Conservation (phyloP, 768 basidiomycete genomes). For the Auricularia sp. region DNA sequence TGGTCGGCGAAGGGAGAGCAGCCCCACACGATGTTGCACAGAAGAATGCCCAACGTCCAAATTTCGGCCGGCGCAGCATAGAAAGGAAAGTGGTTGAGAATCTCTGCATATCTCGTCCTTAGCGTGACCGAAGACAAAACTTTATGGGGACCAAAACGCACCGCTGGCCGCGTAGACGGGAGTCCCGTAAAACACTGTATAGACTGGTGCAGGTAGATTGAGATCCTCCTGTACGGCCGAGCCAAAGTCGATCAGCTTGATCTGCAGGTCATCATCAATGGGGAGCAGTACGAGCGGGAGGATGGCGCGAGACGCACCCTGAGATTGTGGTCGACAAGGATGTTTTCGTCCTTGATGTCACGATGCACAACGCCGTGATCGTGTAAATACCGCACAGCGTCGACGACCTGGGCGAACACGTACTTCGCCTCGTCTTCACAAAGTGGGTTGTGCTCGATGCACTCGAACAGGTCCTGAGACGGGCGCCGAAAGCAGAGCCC, state of each 20-base stretch:
- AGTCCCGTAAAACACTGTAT: conserved; percentile 82
- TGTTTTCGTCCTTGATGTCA: conserved; percentile 95
- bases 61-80: conserved; percentile 58
- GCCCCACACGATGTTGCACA: conserved; percentile 90
- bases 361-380: conserved; percentile 82
- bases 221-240: conserved; percentile 73
- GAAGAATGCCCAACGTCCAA: conserved; percentile 91
- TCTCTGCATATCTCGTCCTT: conserved; percentile 74
- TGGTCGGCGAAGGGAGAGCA: conserved; percentile 87
- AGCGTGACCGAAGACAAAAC: not conserved
- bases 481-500: conserved; percentile 47
- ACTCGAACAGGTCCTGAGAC: conserved; percentile 91
- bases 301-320: conserved; percentile 25
- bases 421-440: conserved; percentile 69
- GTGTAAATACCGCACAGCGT: conserved; percentile 74
- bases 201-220: conserved; percentile 48
- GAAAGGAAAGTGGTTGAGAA: too few relatives aligned
- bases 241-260: conserved; percentile 95
- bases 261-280: conserved; percentile 32
- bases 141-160: not conserved
- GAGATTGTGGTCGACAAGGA: conserved; percentile 66
- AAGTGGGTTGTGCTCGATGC: conserved; percentile 81
- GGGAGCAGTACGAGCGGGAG: not conserved
- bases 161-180: conserved; percentile 77
- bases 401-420: conserved; percentile 82